Percentiles rank a stretch among this genome's conserved stretches.
Evolutionary conservation across 352 stramenopile species (phyloP).

Genomic region (Globisporangium orthogonon): DNA sequence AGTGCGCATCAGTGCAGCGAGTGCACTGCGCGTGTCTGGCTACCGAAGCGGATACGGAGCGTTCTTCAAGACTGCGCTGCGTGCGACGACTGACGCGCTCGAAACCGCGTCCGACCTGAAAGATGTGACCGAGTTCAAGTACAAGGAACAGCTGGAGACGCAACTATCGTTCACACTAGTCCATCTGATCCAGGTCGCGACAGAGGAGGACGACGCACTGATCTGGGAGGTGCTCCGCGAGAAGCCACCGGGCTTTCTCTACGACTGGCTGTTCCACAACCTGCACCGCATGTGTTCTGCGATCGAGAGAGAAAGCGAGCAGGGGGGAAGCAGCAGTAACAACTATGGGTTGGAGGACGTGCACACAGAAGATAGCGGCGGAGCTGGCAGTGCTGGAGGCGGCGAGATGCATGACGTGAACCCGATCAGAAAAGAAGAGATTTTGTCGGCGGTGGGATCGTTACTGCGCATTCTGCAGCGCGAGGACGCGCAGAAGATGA

Average conservation of each 20-base stretch:
- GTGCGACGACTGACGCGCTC: constrained; percentile 65
- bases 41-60: constrained; percentile 62
- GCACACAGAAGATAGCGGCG: constrained; percentile 21
- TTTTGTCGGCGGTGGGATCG: constrained; percentile 67
- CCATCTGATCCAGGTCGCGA: constrained; percentile 72
- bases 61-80: constrained; percentile 62
- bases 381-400: constrained; percentile 11
- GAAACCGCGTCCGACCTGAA: constrained; percentile 81
- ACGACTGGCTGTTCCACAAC: constrained; percentile 87
- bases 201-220: constrained; percentile 59
- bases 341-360: constrained; percentile 19
- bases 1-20: constrained; percentile 79
- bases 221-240: constrained; percentile 59
- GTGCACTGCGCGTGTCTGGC: constrained; percentile 63
- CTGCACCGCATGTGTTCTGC: constrained; percentile 72
- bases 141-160: constrained; percentile 86
- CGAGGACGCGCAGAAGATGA: constrained; percentile 50
- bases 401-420: constrained; percentile 76
- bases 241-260: constrained; percentile 74
- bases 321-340: constrained; percentile 1
- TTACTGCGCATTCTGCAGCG: constrained; percentile 69
- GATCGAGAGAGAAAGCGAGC: constrained; percentile 53
- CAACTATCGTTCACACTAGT: constrained; percentile 84
- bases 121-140: constrained; percentile 87
- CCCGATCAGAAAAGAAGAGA: constrained; percentile 75